Conservation (phyloP, 164 flowering plant species). For the Nymphaea colorata region DNA sequence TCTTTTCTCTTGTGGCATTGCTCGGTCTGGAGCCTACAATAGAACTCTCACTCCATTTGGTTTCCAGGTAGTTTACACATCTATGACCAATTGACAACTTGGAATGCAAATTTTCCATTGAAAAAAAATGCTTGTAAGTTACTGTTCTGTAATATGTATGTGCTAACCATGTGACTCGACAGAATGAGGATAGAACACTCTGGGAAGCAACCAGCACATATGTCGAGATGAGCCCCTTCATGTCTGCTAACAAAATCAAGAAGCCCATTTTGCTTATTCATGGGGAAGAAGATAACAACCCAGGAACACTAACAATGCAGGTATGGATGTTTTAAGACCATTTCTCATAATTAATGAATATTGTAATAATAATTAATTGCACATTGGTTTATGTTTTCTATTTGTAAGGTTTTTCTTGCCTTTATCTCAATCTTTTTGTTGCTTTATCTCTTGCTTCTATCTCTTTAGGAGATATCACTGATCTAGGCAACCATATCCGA, state of each 20-base stretch:
- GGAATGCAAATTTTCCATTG: background rate
- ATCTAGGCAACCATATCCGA: too few relatives aligned
- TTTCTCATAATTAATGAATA: background rate
- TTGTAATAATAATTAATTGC: too few relatives aligned
- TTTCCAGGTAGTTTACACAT: conserved; percentile 54
- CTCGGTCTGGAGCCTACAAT: conserved; percentile 98
- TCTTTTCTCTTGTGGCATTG: conserved; percentile 91
- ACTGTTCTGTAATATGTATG: background rate
- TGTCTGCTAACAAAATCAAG: conserved; percentile 90
- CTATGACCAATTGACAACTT: background rate
- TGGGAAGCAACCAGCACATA: conserved; percentile 90
- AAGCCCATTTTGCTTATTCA: conserved; percentile 91
- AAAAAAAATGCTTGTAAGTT: background rate
- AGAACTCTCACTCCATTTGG: conserved; percentile 98
- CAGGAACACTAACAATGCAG: conserved; percentile 98
- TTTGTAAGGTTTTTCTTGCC: too few relatives aligned
- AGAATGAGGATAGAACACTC: conserved; percentile 96
- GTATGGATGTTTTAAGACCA: conserved; percentile 18
- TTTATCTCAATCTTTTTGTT: too few relatives aligned
- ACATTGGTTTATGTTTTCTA: too few relatives aligned
- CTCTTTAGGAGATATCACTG: too few relatives aligned
- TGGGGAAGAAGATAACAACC: conserved; percentile 96
- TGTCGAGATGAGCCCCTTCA: conserved; percentile 96
- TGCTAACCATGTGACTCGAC: conserved; percentile 5
- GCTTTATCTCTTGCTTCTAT: too few relatives aligned